A percentile compares a stretch with the other conserved stretches of the same genome.
phyloP scores from a whole-genome alignment of 1,284 basidiomycete genomes.

The Cerrena zonata region DNA sequence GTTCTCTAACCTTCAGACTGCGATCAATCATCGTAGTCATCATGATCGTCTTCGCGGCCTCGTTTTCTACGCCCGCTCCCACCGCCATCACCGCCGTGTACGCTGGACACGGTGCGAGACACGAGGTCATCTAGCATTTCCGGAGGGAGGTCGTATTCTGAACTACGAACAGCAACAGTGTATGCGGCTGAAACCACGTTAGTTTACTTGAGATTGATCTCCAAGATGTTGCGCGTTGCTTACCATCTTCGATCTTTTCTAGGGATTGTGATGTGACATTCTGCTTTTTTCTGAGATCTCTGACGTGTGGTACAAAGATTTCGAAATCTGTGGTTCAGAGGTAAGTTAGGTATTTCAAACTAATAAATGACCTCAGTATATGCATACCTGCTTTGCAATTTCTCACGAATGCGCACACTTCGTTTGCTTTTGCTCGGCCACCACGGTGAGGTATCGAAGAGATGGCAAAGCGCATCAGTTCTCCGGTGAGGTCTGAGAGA shows the following conservation, averaged over 20 bases:
- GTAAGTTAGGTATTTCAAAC: neutral
- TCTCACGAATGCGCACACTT: slow-evolving; percentile 75
- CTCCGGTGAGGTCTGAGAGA: slow-evolving; percentile 89
- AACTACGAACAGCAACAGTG: slow-evolving; percentile 61
- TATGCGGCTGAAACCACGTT: slow-evolving; percentile 51
- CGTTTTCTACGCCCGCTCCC: slow-evolving; percentile 5
- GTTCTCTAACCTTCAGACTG: too few species aligned
- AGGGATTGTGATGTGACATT: slow-evolving; percentile 78
- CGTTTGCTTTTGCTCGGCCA: slow-evolving; percentile 62
- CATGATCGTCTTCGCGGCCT: slow-evolving; percentile 6
- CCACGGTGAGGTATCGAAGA: slow-evolving; percentile 66
- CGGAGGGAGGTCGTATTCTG: slow-evolving; percentile 63
- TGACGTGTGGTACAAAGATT: slow-evolving; percentile 59
- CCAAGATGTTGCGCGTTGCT: slow-evolving; percentile 16
- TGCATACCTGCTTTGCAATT: slow-evolving; percentile 72
- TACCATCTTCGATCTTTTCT: slow-evolving; percentile 91
- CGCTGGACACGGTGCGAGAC: slow-evolving; percentile 35
- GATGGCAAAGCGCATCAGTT: slow-evolving; percentile 95
- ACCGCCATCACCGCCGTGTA: slow-evolving; percentile 9
- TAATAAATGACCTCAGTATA: neutral
- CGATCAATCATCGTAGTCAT: neutral
- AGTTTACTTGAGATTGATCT: neutral
- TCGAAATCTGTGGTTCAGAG: slow-evolving; percentile 59
- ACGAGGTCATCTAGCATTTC: slow-evolving; percentile 66
- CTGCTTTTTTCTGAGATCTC: slow-evolving; percentile 84